These are phyloP conservation scores for Sporothrix mexicana DNA, from an alignment of 2,329 filamentous ascomycete species.

Conservation along the genomic window DNA sequence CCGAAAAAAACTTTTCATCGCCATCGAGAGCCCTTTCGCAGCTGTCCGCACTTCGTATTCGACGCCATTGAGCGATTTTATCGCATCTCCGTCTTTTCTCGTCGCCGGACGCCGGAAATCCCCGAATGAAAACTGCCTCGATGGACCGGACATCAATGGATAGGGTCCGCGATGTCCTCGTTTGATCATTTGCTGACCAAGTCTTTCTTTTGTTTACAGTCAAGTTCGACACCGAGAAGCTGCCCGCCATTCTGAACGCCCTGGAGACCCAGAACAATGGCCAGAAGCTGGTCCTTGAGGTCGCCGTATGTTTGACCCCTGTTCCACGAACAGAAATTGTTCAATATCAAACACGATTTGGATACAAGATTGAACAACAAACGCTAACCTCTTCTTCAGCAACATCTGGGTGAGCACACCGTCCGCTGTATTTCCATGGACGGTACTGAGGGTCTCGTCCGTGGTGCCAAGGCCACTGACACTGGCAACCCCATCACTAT, in stretches of 20 bases:
- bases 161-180: not conserved
- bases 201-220: slow-evolving; percentile 59
- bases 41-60: not conserved
- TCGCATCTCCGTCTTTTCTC: not conserved
- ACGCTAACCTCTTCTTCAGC: slow-evolving; percentile 58
- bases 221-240: slow-evolving; percentile 94
- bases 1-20: not conserved
- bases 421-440: slow-evolving; percentile 99
- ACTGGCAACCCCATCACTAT: slow-evolving; percentile 96
- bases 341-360: too few species aligned
- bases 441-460: slow-evolving; percentile 99
- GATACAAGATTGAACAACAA: not conserved
- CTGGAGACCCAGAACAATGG: slow-evolving; percentile 89
- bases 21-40: not conserved
- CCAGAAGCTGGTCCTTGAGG: slow-evolving; percentile 94
- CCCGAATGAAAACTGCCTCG: not conserved
- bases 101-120: not conserved
- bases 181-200: slow-evolving; percentile 38
- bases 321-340: too few species aligned
- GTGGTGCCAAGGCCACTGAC: slow-evolving; percentile 83
- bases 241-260: slow-evolving; percentile 97
- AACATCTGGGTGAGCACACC: slow-evolving; percentile 99
- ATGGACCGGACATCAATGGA: not conserved
- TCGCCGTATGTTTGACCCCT: slow-evolving; percentile 70
- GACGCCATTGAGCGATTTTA: not conserved